phyloP scores from a whole-genome alignment of 139 green algal species.

The Volvox africanus region DNA sequence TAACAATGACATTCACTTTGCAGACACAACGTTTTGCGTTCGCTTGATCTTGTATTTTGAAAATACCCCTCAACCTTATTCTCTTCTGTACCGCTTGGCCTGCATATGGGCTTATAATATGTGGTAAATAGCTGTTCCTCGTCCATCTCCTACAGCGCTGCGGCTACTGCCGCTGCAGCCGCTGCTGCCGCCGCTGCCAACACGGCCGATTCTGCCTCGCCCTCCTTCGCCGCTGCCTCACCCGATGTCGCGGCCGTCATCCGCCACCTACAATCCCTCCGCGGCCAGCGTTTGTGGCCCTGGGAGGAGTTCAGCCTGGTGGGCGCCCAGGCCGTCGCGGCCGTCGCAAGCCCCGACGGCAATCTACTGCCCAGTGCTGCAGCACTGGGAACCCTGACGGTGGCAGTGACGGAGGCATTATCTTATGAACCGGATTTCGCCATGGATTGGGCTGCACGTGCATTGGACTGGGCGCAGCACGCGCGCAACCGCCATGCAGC shows the following conservation, averaged over 20 bases:
- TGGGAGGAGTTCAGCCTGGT: slow-evolving; percentile 68
- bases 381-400: slow-evolving; percentile 57
- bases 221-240: not conserved
- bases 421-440: slow-evolving; percentile 37
- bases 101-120: too few relatives aligned
- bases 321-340: not conserved
- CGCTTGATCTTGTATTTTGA: too few relatives aligned
- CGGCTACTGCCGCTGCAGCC: not conserved
- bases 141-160: not conserved
- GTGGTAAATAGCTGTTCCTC: not conserved
- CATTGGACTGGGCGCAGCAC: slow-evolving; percentile 84
- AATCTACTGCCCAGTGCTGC: slow-evolving; percentile 34
- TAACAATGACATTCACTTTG: too few relatives aligned
- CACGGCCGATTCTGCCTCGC: not conserved
- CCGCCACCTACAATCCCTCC: slow-evolving; percentile 81
- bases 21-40: too few relatives aligned
- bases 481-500: slow-evolving; percentile 73
- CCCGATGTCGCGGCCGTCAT: not conserved
- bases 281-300: slow-evolving; percentile 82
- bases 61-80: too few relatives aligned
- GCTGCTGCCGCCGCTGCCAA: not conserved
- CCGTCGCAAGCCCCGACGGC: slow-evolving; percentile 28
- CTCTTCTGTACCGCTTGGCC: too few relatives aligned
- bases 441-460: not conserved
- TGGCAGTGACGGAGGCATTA: slow-evolving; percentile 57